Evolutionary conservation across 371 early-diverging fungal genomes (phyloP), one percentile per base, ranked within the genome.

Genomic region (Gilbertella persicaria): DNA sequence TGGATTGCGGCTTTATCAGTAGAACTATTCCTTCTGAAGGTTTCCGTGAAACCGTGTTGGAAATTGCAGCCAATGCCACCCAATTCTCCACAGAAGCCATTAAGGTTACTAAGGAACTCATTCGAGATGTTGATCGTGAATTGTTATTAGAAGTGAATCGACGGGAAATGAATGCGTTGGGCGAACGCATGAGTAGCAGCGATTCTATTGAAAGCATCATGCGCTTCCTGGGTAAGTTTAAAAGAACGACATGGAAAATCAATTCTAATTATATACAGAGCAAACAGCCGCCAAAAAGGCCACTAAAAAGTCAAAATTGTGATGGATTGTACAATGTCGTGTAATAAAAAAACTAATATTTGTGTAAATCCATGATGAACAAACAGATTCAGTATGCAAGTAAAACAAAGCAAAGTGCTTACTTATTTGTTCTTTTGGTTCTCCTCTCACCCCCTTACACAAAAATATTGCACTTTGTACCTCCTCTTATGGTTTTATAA

Each of bases 1-100:
- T 56, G 33, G 64, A 73, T 13, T 72, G 73, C 29, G 78, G 77
- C 16, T 67, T 81, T 35, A 58, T 84, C 25, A 70, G 77, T n/a
- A 62, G 78, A 30, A 62, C 79, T 43, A 48, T 87, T 41, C 83
- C 83, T 17, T 37, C 60, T 28, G 84, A 84, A 33, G 62, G 49
- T 0, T 84, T 88, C 58, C 67, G 70, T 45, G 71, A 79, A 25
- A 55, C 67, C 5, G 69, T 85, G 1, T 43, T 84, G 30, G 67
- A 66, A 33, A 38, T 73, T 23, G 83, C 87, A 3, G 70, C 66
- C 4, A 43, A 61, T 8, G 72, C 80, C 6, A 70, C 79, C 25
- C 66, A 84, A 39, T 78, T 71, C 43, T 83, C 85, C 5, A 41
- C 66, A 7, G 69, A 77, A 35, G 84, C 87, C 0, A 65, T 85